Evolutionary conservation across 2,329 filamentous ascomycete species (phyloP), one percentile per base, ranked within the genome.

Genomic region (Cladosporium phlei): DNA sequence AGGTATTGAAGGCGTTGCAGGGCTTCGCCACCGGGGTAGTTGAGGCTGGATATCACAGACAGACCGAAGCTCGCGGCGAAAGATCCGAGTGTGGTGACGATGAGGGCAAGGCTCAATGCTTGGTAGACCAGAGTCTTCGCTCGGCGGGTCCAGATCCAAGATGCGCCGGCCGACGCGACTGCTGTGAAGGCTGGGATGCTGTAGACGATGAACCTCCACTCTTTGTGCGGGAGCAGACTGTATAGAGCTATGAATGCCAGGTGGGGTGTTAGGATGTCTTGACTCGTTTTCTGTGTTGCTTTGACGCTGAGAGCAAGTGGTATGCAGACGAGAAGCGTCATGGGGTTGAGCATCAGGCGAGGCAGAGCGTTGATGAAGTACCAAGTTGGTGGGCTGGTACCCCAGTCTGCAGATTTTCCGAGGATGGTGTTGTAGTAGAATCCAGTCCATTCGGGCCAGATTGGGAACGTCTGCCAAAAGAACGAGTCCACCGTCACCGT

Each of bases 131-230:
- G 12, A 1, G 77, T 79, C 62, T 88, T 90, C 4, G 70, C 60
- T n/a, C 78, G 72, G 30, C 84, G 82, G 1, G 56, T 64, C 63
- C 62, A 66, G 53, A 94, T 69, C 66, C 81, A 83, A 47, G 80
- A 78, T 11, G 88, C 87, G 16, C 82, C 83, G 4, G 88, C 74
- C 3, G 88, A 83, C 0, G 88, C 84, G 2, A 83, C 78, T 9
- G 84, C 85, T 0, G 90, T 95, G 22, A 97, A 71, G 0, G 84
- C 76, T 0, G 93, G 93, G 19, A 95, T 75, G 43, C 81, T 76
- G 68, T 97, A 97, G 59, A 97, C 82, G 56, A 98, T 83, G 72
- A 98, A 98, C 14, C 93, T 86, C 64, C 89, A 86, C 69, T 98
- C 93, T 65, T 98, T 98, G 71, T 98, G 93, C 0, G 91, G 90